Conservation (phyloP, 805 yeast species). For the Wickerhamiella lipophila region DNA sequence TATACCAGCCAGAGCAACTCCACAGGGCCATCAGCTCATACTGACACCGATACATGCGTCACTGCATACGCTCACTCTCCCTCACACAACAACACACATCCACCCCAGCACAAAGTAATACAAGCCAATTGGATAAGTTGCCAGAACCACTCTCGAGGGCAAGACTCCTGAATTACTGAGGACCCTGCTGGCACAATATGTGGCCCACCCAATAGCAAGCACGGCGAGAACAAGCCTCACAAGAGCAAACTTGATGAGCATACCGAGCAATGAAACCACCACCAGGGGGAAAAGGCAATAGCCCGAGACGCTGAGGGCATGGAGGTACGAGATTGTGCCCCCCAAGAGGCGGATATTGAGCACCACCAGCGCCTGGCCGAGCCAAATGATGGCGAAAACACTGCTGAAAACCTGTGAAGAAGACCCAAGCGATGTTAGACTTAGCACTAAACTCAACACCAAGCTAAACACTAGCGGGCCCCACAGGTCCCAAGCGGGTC, state of each 20-base stretch:
- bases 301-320: constrained; percentile 58
- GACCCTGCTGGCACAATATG: constrained; percentile 49
- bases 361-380: constrained; percentile 47
- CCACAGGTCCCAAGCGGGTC: constrained; percentile 35
- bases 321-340: constrained; percentile 49
- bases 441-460: constrained; percentile 40
- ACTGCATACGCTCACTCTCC: too few species aligned
- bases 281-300: constrained; percentile 58
- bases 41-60: too few species aligned
- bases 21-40: too few species aligned
- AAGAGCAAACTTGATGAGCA: constrained; percentile 37
- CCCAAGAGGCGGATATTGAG: constrained; percentile 52
- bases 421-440: constrained; percentile 32
- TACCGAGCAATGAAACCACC: constrained; percentile 38
- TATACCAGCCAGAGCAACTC: too few species aligned
- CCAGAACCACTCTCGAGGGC: constrained; percentile 47
- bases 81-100: constrained; percentile 47
- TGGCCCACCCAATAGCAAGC: constrained; percentile 46
- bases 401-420: constrained; percentile 51
- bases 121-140: constrained; percentile 53
- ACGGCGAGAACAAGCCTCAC: constrained; percentile 38
- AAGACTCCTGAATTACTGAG: constrained; percentile 50
- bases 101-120: constrained; percentile 52
- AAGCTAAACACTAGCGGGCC: constrained; percentile 58
- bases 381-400: constrained; percentile 51